Evolutionary conservation across 495 filamentous ascomycete species (phyloP), one percentile per base, ranked within the genome.

Genomic region (Lepidopterella palustris): DNA sequence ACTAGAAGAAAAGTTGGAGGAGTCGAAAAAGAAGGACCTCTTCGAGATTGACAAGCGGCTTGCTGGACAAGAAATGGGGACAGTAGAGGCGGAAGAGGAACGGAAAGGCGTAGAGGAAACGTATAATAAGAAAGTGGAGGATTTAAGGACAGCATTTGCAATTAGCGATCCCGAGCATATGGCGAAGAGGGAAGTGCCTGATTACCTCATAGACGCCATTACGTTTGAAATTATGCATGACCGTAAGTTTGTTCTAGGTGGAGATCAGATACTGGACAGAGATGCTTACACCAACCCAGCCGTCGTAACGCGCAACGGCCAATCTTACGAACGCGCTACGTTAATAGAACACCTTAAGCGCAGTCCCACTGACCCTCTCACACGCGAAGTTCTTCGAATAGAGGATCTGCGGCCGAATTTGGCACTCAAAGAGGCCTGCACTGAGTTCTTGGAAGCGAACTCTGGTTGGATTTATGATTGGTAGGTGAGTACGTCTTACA

Each of bases 191-290:
- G 75, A 86, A 62, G 88, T 95, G 2, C 92, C 93, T 0, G 92
- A 96, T 61, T 89, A 90, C 77, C 77, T 88, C 0, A 79, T 98
- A 45, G 93, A 97, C 68, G 86, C 85, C 23, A 97, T 98, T 53
- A 90, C 87, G 0, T 97, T 97, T 64, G 80, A 82, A 35, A 80
- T 97, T 60, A 96, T 98, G 92, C 80, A 92, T 64, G 93, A 98
- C 73, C 93, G 83, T 86, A 73, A 68, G 80, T 76, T 29, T 31
- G 27, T 54, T 10, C 31, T 2, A 2, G 27, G 11, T 50, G 11
- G 47, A 24, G 5, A 10, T 27, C 15, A 50, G 5, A 27, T 24
- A 10, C n/a, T 50, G 5, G 20, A 20, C 13, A n/a, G n/a, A n/a
- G n/a, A n/a, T n/a, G n/a, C n/a, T n/a, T n/a, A 50, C 47, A 50